Evolutionary conservation across 2,329 filamentous ascomycete species (phyloP).

Genomic region (Aspergillus novoparasiticus): DNA sequence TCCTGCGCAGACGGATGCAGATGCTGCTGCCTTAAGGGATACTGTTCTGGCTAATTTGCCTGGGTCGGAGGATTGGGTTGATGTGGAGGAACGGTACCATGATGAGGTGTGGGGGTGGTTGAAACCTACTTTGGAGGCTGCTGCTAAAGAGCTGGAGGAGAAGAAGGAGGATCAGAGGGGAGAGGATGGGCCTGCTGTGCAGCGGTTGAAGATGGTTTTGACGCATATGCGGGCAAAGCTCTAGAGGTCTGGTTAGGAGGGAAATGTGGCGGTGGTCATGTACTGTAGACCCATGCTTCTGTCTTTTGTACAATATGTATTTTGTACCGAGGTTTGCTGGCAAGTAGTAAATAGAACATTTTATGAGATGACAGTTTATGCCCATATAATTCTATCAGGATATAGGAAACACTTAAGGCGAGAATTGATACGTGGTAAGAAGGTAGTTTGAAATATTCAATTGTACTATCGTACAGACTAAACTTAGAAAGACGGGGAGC

Average conservation of each 20-base stretch:
- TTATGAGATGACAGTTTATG: neutral
- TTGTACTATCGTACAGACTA: constrained; percentile 17
- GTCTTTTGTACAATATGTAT: neutral
- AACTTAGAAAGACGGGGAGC: constrained; percentile 4
- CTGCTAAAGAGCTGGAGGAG: constrained; percentile 57
- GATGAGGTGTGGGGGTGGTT: constrained; percentile 72
- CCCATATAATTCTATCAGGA: neutral
- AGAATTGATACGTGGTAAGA: neutral
- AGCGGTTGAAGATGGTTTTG: constrained; percentile 43
- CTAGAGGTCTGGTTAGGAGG: neutral
- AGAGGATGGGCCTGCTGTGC: constrained; percentile 40
- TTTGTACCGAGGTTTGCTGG: neutral
- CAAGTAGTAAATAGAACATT: neutral
- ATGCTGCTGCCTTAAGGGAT: constrained; percentile 29
- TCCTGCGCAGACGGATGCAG: constrained; percentile 13
- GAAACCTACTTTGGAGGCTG: constrained; percentile 57
- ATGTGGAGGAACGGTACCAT: constrained; percentile 40
- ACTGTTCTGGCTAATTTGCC: constrained; percentile 32
- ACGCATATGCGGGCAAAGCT: constrained; percentile 35
- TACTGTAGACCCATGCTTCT: neutral
- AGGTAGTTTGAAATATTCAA: neutral
- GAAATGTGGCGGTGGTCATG: neutral
- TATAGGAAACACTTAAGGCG: neutral
- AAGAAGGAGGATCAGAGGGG: constrained; percentile 11
- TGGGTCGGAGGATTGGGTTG: constrained; percentile 37